Percentiles rank a stretch among this genome's conserved stretches.
These are phyloP conservation scores for Lactarius sp. DNA, from an alignment of 768 basidiomycete species.

Conservation along the genomic window DNA sequence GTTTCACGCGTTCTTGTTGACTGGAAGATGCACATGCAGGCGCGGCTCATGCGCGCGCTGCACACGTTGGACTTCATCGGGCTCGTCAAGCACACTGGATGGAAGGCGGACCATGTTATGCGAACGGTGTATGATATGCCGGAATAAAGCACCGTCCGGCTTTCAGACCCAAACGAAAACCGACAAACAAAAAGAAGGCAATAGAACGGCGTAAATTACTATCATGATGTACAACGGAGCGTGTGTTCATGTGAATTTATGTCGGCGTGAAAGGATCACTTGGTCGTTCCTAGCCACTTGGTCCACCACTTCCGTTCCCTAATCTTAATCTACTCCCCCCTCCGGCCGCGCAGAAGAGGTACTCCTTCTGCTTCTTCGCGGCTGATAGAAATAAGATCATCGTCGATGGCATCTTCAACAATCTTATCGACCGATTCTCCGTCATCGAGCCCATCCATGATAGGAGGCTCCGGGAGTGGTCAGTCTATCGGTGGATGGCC, in stretches of 20 bases:
- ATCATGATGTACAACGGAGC: neutral
- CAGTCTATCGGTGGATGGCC: conserved; percentile 47
- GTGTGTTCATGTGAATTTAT: neutral
- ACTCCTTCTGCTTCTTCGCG: conserved; percentile 13
- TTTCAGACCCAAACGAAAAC: neutral
- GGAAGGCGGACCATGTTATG: conserved; percentile 73
- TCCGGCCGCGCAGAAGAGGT: conserved; percentile 10
- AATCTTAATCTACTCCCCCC: conserved; percentile 9
- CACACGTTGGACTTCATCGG: conserved; percentile 82
- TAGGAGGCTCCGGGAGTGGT: conserved; percentile 21
- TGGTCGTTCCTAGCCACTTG: conserved; percentile 3
- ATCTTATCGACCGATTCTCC: conserved; percentile 21
- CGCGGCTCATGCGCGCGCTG: conserved; percentile 70
- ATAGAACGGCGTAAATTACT: neutral
- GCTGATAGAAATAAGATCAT: conserved; percentile 15
- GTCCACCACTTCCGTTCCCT: conserved; percentile 11
- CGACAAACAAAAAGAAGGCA: neutral
- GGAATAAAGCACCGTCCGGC: conserved; percentile 23
- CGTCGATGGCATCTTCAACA: conserved; percentile 25
- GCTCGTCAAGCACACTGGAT: conserved; percentile 71
- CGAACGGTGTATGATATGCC: conserved; percentile 57
- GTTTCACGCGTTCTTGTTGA: neutral
- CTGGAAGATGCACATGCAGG: conserved; percentile 61
- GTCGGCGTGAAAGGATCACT: neutral
- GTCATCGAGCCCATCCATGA: conserved; percentile 18